A percentile compares a stretch with the other conserved stretches of the same genome.
Conservation (phyloP, 352 stramenopile species). For the Phytopythium boreale region DNA sequence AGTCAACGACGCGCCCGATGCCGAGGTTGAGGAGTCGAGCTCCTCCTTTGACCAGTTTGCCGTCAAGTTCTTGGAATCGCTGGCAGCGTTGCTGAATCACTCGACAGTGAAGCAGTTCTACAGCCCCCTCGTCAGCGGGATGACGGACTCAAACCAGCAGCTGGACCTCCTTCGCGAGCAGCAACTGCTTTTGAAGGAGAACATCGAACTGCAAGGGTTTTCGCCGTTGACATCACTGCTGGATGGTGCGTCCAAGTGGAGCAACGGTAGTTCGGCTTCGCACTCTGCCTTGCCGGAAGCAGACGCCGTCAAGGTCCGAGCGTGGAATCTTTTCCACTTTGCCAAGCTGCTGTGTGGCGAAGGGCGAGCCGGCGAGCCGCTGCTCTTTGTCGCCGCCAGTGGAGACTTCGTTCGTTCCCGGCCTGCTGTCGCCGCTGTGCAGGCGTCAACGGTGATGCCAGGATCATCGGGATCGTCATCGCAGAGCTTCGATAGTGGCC, state of each 20-base stretch:
- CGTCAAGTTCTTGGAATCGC: conserved; percentile 36
- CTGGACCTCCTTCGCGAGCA: conserved; percentile 27
- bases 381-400: conserved; percentile 37
- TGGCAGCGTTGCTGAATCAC: conserved; percentile 64
- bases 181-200: conserved; percentile 67
- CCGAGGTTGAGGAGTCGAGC: conserved; percentile 8
- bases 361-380: conserved; percentile 49
- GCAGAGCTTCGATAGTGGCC: not conserved
- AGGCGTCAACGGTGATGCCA: not conserved
- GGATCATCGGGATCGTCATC: not conserved
- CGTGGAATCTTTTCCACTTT: conserved; percentile 64
- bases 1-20: conserved; percentile 17
- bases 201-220: conserved; percentile 68
- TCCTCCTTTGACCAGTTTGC: conserved; percentile 18
- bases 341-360: conserved; percentile 53
- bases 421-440: not conserved
- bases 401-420: conserved; percentile 26
- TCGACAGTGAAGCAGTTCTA: conserved; percentile 38
- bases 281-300: conserved; percentile 27
- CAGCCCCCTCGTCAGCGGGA: conserved; percentile 19
- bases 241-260: conserved; percentile 22
- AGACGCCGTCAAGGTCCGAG: conserved; percentile 47
- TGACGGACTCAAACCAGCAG: conserved; percentile 13
- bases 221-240: conserved; percentile 37
- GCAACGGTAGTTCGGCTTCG: not conserved